These are phyloP conservation scores for Penicillium nordicum DNA, from an alignment of 2,329 filamentous ascomycete genomes.

Conservation along the genomic window DNA sequence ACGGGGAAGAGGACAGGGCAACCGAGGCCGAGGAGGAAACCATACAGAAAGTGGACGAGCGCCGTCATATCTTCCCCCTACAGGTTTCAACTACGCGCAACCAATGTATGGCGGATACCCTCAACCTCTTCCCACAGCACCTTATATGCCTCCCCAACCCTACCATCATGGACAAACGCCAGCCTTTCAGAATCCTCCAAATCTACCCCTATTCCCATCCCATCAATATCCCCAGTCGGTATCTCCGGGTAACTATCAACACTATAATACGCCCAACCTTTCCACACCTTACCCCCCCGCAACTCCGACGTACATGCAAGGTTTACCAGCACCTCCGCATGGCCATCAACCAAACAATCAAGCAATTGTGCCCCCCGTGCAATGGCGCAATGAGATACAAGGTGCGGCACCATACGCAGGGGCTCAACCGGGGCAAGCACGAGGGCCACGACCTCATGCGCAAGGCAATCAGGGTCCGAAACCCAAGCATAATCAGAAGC, in stretches of 20 bases:
- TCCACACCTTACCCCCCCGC: constrained; percentile 20
- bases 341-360: constrained; percentile 24
- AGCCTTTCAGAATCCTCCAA: constrained; percentile 23
- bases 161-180: constrained; percentile 25
- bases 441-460: constrained; percentile 23
- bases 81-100: constrained; percentile 28
- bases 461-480: constrained; percentile 24
- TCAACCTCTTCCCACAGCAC: constrained; percentile 25
- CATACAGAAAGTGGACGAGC: constrained; percentile 14
- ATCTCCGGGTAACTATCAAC: constrained; percentile 26
- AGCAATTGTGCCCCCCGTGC: constrained; percentile 54
- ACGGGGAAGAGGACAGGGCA: constrained; percentile 36
- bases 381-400: constrained; percentile 54
- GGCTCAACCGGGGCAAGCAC: constrained; percentile 31
- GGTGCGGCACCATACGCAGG: constrained; percentile 47
- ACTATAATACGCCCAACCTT: constrained; percentile 27
- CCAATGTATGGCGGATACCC: constrained; percentile 32
- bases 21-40: constrained; percentile 28
- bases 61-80: constrained; percentile 21
- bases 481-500: constrained; percentile 32
- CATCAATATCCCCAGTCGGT: constrained; percentile 28
- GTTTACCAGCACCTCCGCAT: constrained; percentile 23
- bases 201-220: constrained; percentile 20
- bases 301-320: constrained; percentile 18
- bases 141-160: constrained; percentile 26